Evolutionary conservation across 768 basidiomycete genomes (phyloP).

Genomic region (Tricholoma sp.): DNA sequence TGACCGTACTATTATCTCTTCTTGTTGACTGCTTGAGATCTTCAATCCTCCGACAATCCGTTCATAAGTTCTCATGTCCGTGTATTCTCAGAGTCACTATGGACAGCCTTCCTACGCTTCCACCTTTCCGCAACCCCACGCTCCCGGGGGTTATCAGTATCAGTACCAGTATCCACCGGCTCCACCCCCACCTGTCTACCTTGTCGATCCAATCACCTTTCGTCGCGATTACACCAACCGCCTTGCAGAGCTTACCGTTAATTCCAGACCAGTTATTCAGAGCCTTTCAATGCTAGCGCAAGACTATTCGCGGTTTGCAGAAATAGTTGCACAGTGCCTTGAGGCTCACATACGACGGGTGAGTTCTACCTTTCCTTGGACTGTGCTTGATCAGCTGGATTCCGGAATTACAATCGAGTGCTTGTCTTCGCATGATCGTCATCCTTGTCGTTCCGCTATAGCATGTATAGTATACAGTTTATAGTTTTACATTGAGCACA

Average conservation of each 20-base stretch:
- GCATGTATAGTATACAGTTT: constrained; percentile 37
- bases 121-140: constrained; percentile 39
- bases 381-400: not conserved
- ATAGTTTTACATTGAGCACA: constrained; percentile 33
- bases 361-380: constrained; percentile 42
- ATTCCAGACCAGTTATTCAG: constrained; percentile 94
- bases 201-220: constrained; percentile 65
- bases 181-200: constrained; percentile 33
- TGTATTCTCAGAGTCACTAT: constrained; percentile 61
- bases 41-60: constrained; percentile 1
- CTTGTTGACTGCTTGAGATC: constrained; percentile 14
- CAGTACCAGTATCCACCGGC: constrained; percentile 40
- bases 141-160: constrained; percentile 37
- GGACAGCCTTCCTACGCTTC: constrained; percentile 52
- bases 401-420: constrained; percentile 5
- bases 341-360: constrained; percentile 85
- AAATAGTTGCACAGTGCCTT: constrained; percentile 76
- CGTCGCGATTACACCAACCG: constrained; percentile 73
- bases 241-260: constrained; percentile 82
- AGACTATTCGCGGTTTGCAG: constrained; percentile 73
- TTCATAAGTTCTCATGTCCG: constrained; percentile 46
- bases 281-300: constrained; percentile 88
- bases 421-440: constrained; percentile 11
- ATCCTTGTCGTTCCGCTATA: constrained; percentile 21
- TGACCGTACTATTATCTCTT: constrained; percentile 9